Evolutionary conservation across 83 land plant species (phyloP).

Genomic region (Thuja plicata): DNA sequence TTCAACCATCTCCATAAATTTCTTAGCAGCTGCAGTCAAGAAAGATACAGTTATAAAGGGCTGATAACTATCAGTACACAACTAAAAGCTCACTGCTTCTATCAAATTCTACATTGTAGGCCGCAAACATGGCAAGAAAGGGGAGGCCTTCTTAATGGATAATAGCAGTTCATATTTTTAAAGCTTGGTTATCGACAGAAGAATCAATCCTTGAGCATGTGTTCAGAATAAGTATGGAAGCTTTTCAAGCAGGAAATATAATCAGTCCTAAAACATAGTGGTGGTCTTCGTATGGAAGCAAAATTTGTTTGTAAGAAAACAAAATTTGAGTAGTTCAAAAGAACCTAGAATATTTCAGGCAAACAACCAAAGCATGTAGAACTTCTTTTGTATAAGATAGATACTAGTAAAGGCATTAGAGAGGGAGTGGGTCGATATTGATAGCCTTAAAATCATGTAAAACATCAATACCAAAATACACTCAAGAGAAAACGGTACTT

Average conservation of each 20-base stretch:
- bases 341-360: neutral
- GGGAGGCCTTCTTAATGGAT: neutral
- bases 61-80: neutral
- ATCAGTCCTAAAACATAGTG: neutral
- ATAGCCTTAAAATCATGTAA: neutral
- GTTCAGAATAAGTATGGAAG: neutral
- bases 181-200: neutral
- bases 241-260: neutral
- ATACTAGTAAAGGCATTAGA: neutral
- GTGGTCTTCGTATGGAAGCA: neutral
- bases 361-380: neutral
- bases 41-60: neutral
- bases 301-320: neutral
- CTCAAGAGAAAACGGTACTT: slow-evolving; percentile 15
- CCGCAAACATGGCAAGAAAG: neutral
- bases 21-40: slow-evolving; percentile 60
- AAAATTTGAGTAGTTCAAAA: neutral
- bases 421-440: neutral
- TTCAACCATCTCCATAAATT: slow-evolving; percentile 59
- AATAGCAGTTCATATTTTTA: neutral
- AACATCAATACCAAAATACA: neutral
- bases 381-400: neutral
- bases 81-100: neutral
- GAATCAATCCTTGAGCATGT: neutral
- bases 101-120: neutral